phyloP scores from a whole-genome alignment of 2,329 filamentous ascomycete species.

The Monosporascus sp. region DNA sequence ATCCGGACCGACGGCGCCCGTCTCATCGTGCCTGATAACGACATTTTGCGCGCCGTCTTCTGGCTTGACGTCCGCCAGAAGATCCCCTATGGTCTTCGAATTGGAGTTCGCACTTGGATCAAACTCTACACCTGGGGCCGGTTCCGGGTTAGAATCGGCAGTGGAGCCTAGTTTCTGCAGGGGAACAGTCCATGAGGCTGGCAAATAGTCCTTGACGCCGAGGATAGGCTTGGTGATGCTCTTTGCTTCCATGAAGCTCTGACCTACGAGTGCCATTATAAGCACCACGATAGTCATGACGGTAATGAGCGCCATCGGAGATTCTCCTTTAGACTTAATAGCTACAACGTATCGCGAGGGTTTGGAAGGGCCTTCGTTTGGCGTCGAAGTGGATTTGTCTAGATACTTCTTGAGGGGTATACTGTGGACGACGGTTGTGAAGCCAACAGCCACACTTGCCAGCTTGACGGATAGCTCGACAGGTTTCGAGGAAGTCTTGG shows the following conservation, averaged over 20 bases:
- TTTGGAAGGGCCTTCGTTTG: constrained; percentile 35
- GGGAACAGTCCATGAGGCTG: constrained; percentile 29
- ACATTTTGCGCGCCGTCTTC: constrained; percentile 20
- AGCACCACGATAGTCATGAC: constrained; percentile 52
- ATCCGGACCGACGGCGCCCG: constrained; percentile 16
- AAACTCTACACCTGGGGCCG: not conserved
- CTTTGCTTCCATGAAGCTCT: constrained; percentile 59
- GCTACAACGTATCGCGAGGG: constrained; percentile 65
- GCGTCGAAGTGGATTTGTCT: constrained; percentile 28
- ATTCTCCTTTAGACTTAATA: constrained; percentile 47
- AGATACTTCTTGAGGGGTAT: constrained; percentile 57
- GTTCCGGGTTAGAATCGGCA: constrained; percentile 18
- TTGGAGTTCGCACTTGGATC: not conserved
- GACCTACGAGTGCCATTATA: constrained; percentile 56
- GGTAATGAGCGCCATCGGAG: constrained; percentile 45
- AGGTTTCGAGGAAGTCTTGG: constrained; percentile 40
- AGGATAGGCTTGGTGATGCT: constrained; percentile 52
- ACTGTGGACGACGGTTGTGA: constrained; percentile 73
- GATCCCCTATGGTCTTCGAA: constrained; percentile 23
- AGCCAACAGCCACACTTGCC: constrained; percentile 75
- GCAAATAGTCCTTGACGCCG: constrained; percentile 50
- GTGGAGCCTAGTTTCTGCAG: constrained; percentile 21
- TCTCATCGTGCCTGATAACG: constrained; percentile 28
- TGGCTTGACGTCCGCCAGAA: constrained; percentile 28
- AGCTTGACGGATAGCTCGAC: constrained; percentile 64